Conservation (phyloP, 2,329 filamentous ascomycete species). For the Ophiocordyceps camponoti-floridani region DNA sequence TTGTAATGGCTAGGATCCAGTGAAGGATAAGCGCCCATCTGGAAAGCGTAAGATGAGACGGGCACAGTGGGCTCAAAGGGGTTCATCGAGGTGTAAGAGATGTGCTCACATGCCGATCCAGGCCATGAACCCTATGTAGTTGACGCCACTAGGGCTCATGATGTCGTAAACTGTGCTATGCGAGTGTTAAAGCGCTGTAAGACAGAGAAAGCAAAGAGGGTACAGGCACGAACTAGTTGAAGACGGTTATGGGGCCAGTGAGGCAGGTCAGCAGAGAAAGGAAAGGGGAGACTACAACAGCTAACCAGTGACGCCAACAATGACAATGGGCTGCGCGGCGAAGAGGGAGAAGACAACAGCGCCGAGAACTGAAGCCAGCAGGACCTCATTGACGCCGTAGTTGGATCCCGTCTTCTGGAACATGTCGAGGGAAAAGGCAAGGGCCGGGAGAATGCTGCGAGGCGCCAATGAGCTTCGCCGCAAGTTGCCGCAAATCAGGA, state of each 20-base stretch:
- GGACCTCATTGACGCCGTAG: conserved; percentile 80
- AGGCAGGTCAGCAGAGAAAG: neutral
- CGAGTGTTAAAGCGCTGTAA: neutral
- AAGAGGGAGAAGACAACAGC: conserved; percentile 65
- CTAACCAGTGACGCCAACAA: conserved; percentile 69
- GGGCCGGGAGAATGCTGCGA: conserved; percentile 60
- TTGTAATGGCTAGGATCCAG: conserved; percentile 67
- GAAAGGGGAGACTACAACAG: neutral
- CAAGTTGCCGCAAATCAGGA: neutral
- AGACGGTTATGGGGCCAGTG: conserved; percentile 68
- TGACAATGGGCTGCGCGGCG: conserved; percentile 71
- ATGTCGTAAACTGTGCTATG: conserved; percentile 75
- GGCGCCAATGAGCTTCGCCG: neutral
- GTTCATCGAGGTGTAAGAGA: no score
- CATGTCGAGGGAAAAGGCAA: conserved; percentile 88
- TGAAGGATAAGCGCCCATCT: conserved; percentile 75
- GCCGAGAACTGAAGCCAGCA: conserved; percentile 71
- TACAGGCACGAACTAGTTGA: conserved; percentile 51
- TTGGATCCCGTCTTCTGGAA: conserved; percentile 72
- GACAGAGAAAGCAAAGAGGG: neutral
- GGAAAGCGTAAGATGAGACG: neutral
- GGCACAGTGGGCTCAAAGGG: neutral
- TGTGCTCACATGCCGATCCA: conserved; percentile 59
- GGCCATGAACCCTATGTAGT: conserved; percentile 81
- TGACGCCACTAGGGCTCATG: conserved; percentile 55